phyloP scores from a whole-genome alignment of 2,329 filamentous ascomycete genomes.

The Claviceps fusiformis region DNA sequence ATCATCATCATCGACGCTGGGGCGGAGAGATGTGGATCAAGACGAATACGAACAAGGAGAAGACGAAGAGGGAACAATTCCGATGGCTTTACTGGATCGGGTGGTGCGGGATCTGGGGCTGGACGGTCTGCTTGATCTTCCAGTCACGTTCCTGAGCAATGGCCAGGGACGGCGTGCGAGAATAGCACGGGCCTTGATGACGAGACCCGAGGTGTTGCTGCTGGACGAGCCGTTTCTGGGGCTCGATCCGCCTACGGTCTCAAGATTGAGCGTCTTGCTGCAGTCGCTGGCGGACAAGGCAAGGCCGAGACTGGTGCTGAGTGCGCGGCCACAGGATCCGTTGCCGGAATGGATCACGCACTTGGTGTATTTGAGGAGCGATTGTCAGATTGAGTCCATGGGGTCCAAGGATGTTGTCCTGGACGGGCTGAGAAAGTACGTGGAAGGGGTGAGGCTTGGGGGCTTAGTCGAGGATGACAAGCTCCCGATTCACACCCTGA shows the following conservation, averaged over 20 bases:
- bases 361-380: slow-evolving; percentile 55
- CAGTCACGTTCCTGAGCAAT: slow-evolving; percentile 83
- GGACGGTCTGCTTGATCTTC: slow-evolving; percentile 56
- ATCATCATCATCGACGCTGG: not conserved
- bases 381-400: slow-evolving; percentile 51
- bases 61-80: slow-evolving; percentile 32
- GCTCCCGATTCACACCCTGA: slow-evolving; percentile 32
- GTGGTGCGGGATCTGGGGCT: slow-evolving; percentile 61
- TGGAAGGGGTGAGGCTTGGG: slow-evolving; percentile 32
- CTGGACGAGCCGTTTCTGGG: slow-evolving; percentile 96
- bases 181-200: slow-evolving; percentile 76
- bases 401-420: slow-evolving; percentile 54
- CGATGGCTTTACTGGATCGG: slow-evolving; percentile 38
- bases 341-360: slow-evolving; percentile 88
- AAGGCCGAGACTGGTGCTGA: slow-evolving; percentile 61
- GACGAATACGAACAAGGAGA: slow-evolving; percentile 26
- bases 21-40: slow-evolving; percentile 21
- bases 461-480: slow-evolving; percentile 30
- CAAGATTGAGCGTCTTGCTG: slow-evolving; percentile 57
- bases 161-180: slow-evolving; percentile 78
- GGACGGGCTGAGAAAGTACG: slow-evolving; percentile 33
- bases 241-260: slow-evolving; percentile 70
- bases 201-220: slow-evolving; percentile 65
- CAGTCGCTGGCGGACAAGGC: slow-evolving; percentile 51
- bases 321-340: slow-evolving; percentile 70